Conservation (phyloP, 1,284 basidiomycete species). For the Rhizoctonia solani region DNA sequence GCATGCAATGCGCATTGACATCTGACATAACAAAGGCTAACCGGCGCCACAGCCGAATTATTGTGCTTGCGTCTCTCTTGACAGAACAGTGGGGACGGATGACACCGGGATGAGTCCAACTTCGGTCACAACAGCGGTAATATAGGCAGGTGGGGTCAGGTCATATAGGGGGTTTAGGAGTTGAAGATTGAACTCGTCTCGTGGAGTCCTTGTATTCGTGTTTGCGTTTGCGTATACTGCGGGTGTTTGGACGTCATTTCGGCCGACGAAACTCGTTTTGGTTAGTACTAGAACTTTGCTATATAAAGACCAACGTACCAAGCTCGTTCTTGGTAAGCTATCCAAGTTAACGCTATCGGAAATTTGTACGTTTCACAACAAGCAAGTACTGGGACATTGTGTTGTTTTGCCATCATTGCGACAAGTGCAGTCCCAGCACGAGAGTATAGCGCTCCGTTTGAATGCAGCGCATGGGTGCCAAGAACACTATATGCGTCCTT, state of each 20-base stretch:
- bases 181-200: constrained; percentile 52
- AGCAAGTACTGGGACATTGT: constrained; percentile 90
- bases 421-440: constrained; percentile 94
- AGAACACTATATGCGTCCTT: constrained; percentile 80
- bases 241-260: constrained; percentile 23
- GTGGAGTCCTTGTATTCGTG: constrained; percentile 49
- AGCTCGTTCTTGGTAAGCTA: constrained; percentile 96
- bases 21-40: constrained; percentile 2
- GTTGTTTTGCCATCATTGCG: constrained; percentile 92
- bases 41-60: neutral
- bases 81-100: constrained; percentile 50
- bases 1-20: constrained; percentile 17
- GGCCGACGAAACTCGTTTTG: constrained; percentile 7
- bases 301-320: constrained; percentile 57
- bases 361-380: constrained; percentile 99
- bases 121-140: constrained; percentile 96
- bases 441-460: constrained; percentile 93
- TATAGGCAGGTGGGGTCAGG: constrained; percentile 83
- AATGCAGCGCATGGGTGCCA: constrained; percentile 91
- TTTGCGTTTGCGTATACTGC: constrained; percentile 28
- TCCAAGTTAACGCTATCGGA: constrained; percentile 92
- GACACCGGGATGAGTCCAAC: constrained; percentile 88
- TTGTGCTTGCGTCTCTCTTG: constrained; percentile 31
- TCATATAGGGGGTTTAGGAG: constrained; percentile 88
- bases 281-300: neutral